Percentiles rank a stretch among this genome's conserved stretches.
These are phyloP conservation scores for Candida anglica DNA, from an alignment of 805 yeast species.

Conservation along the genomic window DNA sequence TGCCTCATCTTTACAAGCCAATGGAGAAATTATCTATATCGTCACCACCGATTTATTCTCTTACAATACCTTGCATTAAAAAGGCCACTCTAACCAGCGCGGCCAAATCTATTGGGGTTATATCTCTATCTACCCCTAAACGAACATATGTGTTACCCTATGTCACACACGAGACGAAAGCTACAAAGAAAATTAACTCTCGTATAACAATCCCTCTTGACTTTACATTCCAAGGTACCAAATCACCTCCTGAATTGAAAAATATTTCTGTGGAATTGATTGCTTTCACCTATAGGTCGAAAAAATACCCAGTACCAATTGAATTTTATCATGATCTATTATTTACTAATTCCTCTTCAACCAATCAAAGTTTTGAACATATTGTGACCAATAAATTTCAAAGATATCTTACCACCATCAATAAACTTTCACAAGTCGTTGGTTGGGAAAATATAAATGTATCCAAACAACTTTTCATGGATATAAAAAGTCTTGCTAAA, in stretches of 20 bases:
- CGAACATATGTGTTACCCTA: conserved; percentile 11
- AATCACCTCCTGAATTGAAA: conserved; percentile 19
- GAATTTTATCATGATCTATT: conserved; percentile 35
- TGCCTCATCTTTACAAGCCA: conserved; percentile 11
- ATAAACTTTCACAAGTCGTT: conserved; percentile 10
- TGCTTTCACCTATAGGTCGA: conserved; percentile 27
- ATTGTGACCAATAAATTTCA: conserved; percentile 17
- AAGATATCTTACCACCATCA: conserved; percentile 13
- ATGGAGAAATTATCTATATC: neutral
- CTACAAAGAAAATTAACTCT: too few relatives aligned
- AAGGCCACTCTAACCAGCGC: conserved; percentile 16
- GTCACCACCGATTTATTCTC: neutral
- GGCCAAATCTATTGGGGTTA: conserved; percentile 18
- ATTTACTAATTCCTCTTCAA: conserved; percentile 14
- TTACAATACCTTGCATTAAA: conserved; percentile 13
- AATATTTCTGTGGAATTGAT: conserved; percentile 22
- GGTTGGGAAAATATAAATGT: conserved; percentile 15
- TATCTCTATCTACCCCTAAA: conserved; percentile 13
- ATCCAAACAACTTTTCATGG: conserved; percentile 18
- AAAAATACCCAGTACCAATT: conserved; percentile 31
- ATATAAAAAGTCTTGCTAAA: conserved; percentile 20
- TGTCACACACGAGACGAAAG: conserved; percentile 5
- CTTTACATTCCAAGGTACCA: conserved; percentile 12
- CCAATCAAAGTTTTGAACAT: conserved; percentile 11
- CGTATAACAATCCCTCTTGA: conserved; percentile 16